Evolutionary conservation across 345 rosid species (phyloP).

Genomic region (Dovyalis caffra): DNA sequence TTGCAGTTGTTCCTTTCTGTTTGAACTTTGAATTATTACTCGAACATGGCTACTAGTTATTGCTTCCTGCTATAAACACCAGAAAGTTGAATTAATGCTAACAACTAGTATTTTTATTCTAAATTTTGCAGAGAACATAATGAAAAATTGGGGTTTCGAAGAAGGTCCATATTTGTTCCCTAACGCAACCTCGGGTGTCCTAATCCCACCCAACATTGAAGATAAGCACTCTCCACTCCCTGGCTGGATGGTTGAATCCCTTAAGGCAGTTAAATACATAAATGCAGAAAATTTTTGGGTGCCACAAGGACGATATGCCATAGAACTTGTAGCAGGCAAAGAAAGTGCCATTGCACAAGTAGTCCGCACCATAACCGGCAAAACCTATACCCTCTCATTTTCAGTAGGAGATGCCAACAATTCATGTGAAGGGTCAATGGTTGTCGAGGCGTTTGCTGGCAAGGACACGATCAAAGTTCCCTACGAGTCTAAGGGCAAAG

Average conservation of each 20-base stretch:
- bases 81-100: neutral
- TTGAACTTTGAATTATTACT: neutral
- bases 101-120: neutral
- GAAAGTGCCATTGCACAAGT: slow-evolving; percentile 74
- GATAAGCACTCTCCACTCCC: slow-evolving; percentile 53
- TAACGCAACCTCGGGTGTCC: slow-evolving; percentile 49
- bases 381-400: slow-evolving; percentile 54
- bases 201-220: slow-evolving; percentile 52
- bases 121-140: slow-evolving; percentile 30
- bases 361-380: slow-evolving; percentile 41
- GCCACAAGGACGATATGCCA: slow-evolving; percentile 26
- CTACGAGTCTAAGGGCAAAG: slow-evolving; percentile 60
- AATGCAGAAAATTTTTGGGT: slow-evolving; percentile 29
- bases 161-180: slow-evolving; percentile 54
- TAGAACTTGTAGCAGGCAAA: slow-evolving; percentile 71
- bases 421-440: slow-evolving; percentile 62
- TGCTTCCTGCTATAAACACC: neutral
- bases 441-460: slow-evolving; percentile 70
- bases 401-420: slow-evolving; percentile 63
- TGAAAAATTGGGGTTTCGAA: slow-evolving; percentile 50
- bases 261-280: slow-evolving; percentile 55
- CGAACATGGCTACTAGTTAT: neutral
- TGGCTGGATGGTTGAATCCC: slow-evolving; percentile 55
- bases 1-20: neutral
- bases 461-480: slow-evolving; percentile 43